Conservation (phyloP, 805 yeast species). For the Saccharomycopsis capsularis region DNA sequence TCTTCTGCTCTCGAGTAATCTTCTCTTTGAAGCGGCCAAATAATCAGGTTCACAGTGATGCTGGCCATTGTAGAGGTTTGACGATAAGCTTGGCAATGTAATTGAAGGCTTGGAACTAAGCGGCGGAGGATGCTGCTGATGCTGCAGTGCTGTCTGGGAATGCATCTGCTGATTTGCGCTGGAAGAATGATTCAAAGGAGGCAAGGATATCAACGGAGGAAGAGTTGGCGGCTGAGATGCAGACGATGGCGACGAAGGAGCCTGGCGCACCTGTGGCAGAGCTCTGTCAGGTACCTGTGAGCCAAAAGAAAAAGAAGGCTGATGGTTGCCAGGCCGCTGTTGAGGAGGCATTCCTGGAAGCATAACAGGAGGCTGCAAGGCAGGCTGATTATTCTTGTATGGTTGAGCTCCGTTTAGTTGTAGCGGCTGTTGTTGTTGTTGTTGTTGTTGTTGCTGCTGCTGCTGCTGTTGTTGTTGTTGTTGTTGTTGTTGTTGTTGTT, state of each 20-base stretch:
- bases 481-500: too few species aligned
- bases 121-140: slow-evolving; percentile 10
- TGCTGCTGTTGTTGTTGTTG: slow-evolving; percentile 10
- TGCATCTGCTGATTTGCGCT: neutral
- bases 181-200: neutral
- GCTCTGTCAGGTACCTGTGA: too few species aligned
- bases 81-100: neutral
- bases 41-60: neutral
- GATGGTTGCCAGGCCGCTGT: neutral
- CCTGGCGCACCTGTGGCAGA: too few species aligned
- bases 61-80: neutral
- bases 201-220: neutral
- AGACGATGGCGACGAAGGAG: neutral
- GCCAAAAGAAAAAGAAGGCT: neutral
- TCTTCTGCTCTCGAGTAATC: slow-evolving; percentile 19
- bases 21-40: slow-evolving; percentile 4
- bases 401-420: neutral
- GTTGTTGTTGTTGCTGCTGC: slow-evolving; percentile 1
- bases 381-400: neutral
- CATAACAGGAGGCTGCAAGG: neutral
- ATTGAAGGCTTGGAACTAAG: neutral
- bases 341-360: neutral
- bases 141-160: neutral
- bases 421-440: neutral
- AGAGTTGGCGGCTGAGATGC: neutral